Percentiles rank a stretch among this genome's conserved stretches.
phyloP scores from a whole-genome alignment of 805 yeast genomes.

The Cyberlindnera saturnus region DNA sequence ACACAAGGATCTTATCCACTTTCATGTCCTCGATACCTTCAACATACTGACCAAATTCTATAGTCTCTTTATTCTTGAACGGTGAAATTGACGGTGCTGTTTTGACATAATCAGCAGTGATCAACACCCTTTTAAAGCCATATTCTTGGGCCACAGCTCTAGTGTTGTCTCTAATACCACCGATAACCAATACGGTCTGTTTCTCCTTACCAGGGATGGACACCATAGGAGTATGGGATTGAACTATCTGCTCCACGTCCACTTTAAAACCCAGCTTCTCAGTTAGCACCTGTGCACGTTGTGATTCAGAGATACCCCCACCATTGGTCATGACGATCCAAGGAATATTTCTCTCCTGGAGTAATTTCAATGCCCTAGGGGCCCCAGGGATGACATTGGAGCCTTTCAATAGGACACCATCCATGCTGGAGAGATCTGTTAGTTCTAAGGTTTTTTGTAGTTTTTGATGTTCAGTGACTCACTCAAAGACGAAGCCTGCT shows the following conservation, averaged over 20 bases:
- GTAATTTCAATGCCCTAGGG: constrained; percentile 45
- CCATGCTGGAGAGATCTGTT: constrained; percentile 42
- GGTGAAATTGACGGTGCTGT: constrained; percentile 75
- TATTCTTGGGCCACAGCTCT: constrained; percentile 66
- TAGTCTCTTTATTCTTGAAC: constrained; percentile 47
- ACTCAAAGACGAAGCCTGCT: constrained; percentile 20
- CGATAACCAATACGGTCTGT: constrained; percentile 69
- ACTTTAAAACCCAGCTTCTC: constrained; percentile 30
- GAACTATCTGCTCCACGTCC: constrained; percentile 54
- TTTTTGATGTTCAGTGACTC: neutral
- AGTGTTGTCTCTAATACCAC: constrained; percentile 70
- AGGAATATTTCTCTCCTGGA: constrained; percentile 56
- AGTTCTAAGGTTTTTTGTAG: neutral
- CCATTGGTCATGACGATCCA: constrained; percentile 87
- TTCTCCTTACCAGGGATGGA: constrained; percentile 44
- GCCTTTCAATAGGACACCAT: constrained; percentile 84
- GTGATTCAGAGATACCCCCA: constrained; percentile 69
- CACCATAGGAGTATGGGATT: constrained; percentile 83
- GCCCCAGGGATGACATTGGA: constrained; percentile 62
- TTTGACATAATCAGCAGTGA: constrained; percentile 64
- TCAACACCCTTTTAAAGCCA: constrained; percentile 72
- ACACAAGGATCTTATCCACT: constrained; percentile 69
- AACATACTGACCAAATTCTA: constrained; percentile 28
- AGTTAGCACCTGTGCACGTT: constrained; percentile 50
- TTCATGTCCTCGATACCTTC: constrained; percentile 14